Percentiles rank a stretch among this genome's conserved stretches.
Evolutionary conservation across 495 filamentous ascomycete species (phyloP).

Genomic region (Penicillium odoratum): DNA sequence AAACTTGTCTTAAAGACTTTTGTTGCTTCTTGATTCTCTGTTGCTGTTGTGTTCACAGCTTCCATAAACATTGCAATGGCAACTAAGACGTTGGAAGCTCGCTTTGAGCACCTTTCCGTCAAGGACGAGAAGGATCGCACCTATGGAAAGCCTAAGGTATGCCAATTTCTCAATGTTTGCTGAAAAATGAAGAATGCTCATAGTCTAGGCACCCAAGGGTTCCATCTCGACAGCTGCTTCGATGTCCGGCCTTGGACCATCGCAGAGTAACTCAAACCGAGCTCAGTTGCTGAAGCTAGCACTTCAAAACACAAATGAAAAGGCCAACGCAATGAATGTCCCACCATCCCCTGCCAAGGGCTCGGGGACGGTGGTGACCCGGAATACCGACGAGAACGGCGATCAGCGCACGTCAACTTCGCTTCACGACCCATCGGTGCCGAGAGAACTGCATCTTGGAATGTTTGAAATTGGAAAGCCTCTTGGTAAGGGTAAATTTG

Average conservation of each 20-base stretch:
- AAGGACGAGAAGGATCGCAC: constrained; percentile 68
- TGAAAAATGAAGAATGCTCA: constrained; percentile 27
- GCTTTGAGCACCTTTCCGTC: constrained; percentile 79
- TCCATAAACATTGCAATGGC: constrained; percentile 41
- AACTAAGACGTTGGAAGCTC: constrained; percentile 67
- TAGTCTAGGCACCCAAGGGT: constrained; percentile 24
- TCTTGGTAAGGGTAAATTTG: constrained; percentile 96
- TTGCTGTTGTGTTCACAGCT: background rate
- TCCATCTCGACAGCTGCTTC: constrained; percentile 52
- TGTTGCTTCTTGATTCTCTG: constrained; percentile 1
- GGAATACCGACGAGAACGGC: constrained; percentile 56
- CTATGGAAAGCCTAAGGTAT: constrained; percentile 72
- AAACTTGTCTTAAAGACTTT: background rate
- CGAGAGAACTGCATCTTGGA: constrained; percentile 85
- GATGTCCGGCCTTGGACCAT: constrained; percentile 53
- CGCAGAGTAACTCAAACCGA: constrained; percentile 61
- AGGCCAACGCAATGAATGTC: constrained; percentile 48
- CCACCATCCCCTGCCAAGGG: constrained; percentile 33
- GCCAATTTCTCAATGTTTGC: background rate
- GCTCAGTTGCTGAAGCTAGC: constrained; percentile 79
- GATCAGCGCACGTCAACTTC: constrained; percentile 53
- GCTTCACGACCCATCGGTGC: constrained; percentile 58
- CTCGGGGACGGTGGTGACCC: constrained; percentile 39
- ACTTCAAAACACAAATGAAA: constrained; percentile 67
- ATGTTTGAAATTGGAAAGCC: constrained; percentile 99